Evolutionary conservation across 495 filamentous ascomycete genomes (phyloP).

Genomic region (Annulohypoxylon stygium): DNA sequence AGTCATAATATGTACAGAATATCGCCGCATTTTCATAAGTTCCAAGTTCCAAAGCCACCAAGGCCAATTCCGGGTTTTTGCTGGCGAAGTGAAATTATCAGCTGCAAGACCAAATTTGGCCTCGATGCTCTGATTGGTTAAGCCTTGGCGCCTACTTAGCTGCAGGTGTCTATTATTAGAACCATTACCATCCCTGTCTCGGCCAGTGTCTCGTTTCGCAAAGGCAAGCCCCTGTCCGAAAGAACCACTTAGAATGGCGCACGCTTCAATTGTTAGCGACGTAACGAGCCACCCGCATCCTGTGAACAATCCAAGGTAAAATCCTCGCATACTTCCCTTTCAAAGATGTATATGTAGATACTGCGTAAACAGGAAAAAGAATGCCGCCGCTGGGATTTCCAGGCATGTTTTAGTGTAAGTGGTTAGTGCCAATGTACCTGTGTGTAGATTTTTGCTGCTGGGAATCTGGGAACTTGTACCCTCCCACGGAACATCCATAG

Average conservation of each 20-base stretch:
- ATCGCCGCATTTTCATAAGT: constrained; percentile 40
- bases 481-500: background rate
- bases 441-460: background rate
- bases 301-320: constrained; percentile 21
- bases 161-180: constrained; percentile 54
- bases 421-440: background rate
- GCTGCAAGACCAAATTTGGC: constrained; percentile 51
- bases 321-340: constrained; percentile 14
- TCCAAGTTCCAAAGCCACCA: constrained; percentile 35
- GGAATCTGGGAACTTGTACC: background rate
- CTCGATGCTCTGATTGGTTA: constrained; percentile 44
- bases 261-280: constrained; percentile 36
- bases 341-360: constrained; percentile 26
- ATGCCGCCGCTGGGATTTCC: constrained; percentile 2
- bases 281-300: constrained; percentile 39
- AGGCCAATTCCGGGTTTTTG: constrained; percentile 42
- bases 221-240: constrained; percentile 44
- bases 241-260: constrained; percentile 44
- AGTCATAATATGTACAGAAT: constrained; percentile 21
- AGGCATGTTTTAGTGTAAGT: constrained; percentile 24
- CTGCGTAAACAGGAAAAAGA: constrained; percentile 20
- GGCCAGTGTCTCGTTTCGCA: constrained; percentile 53
- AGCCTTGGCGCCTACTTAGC: constrained; percentile 48
- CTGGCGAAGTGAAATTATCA: constrained; percentile 50
- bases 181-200: constrained; percentile 43